Evolutionary conservation across 2,329 filamentous ascomycete species (phyloP).

Genomic region (Aspergillus pseudonomiae): DNA sequence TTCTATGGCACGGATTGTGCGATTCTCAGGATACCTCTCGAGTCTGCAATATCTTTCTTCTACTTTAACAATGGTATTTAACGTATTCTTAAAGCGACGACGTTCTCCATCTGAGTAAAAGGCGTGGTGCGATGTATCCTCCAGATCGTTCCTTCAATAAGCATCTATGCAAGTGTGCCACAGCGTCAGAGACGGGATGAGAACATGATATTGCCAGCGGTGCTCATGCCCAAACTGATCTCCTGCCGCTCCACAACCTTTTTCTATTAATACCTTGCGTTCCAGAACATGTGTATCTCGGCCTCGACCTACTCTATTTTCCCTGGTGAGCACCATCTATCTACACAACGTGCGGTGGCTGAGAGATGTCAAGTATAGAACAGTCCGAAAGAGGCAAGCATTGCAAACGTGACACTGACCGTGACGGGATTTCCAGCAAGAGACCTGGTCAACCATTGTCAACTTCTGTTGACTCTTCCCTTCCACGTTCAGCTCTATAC

Average conservation of each 20-base stretch:
- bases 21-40: conserved; percentile 3
- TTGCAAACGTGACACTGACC: neutral
- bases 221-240: neutral
- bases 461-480: neutral
- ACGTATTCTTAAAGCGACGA: neutral
- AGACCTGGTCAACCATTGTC: neutral
- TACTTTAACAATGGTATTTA: neutral
- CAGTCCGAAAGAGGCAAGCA: neutral
- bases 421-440: neutral
- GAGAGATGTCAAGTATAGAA: neutral
- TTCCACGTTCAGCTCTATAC: no score
- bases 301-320: neutral
- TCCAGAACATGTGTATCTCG: neutral
- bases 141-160: neutral
- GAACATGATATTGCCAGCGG: neutral
- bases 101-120: neutral
- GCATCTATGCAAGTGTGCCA: neutral
- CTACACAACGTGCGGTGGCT: neutral
- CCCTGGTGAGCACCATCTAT: neutral
- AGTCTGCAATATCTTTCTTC: conserved; percentile 1
- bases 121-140: neutral
- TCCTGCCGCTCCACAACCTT: neutral
- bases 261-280: neutral
- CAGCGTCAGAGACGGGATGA: neutral
- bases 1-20: neutral